Percentiles rank a stretch among this genome's conserved stretches.
These are phyloP conservation scores for Ulvella scutata DNA, from an alignment of 139 green algal genomes.

Conservation along the genomic window DNA sequence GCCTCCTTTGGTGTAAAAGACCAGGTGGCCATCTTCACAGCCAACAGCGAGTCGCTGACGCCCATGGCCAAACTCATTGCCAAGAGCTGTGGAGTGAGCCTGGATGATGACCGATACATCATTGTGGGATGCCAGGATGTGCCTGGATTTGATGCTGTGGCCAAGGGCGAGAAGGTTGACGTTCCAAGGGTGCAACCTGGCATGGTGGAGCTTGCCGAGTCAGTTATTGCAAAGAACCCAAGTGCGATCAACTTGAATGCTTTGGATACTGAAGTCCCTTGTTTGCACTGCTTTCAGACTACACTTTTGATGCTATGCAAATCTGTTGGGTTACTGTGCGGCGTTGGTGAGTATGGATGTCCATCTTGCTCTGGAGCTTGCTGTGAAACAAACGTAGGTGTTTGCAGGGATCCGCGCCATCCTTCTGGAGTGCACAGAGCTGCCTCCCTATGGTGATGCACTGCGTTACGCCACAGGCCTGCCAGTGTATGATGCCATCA, in stretches of 20 bases:
- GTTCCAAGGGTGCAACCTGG: neutral
- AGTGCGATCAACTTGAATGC: too few species aligned
- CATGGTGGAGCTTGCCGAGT: neutral
- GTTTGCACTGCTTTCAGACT: too few species aligned
- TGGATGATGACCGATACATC: neutral
- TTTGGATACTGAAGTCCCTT: too few species aligned
- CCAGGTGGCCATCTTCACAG: neutral
- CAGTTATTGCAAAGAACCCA: neutral
- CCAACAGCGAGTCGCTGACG: neutral
- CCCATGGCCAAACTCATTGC: neutral
- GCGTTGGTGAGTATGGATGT: too few species aligned
- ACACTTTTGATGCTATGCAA: too few species aligned
- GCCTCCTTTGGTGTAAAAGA: neutral
- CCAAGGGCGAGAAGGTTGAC: neutral
- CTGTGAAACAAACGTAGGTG: too few species aligned
- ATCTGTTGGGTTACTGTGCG: too few species aligned
- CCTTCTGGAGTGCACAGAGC: neutral
- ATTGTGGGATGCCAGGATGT: slow-evolving; percentile 2
- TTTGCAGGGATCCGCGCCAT: neutral
- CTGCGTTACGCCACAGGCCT: neutral
- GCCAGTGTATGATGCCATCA: neutral
- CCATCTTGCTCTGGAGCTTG: too few species aligned
- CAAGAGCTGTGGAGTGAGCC: neutral
- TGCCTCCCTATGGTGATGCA: neutral
- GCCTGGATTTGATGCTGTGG: neutral